These are phyloP conservation scores for Macrophomina phaseolina DNA, from an alignment of 2,329 filamentous ascomycete genomes.

Conservation along the genomic window DNA sequence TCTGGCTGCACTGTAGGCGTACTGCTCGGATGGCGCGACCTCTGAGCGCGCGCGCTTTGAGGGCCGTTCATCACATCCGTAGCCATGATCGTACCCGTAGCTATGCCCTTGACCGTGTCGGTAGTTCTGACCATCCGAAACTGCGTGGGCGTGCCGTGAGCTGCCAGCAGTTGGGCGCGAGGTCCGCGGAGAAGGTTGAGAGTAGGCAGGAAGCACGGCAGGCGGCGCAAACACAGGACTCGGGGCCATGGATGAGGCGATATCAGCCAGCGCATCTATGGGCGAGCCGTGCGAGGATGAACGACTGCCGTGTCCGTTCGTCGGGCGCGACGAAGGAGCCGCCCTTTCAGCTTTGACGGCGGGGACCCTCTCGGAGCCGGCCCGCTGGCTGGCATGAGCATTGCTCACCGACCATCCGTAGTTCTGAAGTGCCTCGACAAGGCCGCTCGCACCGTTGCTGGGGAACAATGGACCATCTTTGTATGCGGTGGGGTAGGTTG, in stretches of 20 bases:
- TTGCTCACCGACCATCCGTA: conserved; percentile 14
- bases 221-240: conserved; percentile 40
- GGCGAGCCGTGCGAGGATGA: conserved; percentile 39
- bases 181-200: conserved; percentile 16
- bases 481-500: conserved; percentile 30
- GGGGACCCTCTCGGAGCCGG: conserved; percentile 6
- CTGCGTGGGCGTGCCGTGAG: conserved; percentile 45
- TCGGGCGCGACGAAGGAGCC: conserved; percentile 13
- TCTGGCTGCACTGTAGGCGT: conserved; percentile 44
- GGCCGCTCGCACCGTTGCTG: conserved; percentile 1
- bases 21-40: conserved; percentile 53
- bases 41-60: conserved; percentile 67
- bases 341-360: conserved; percentile 22
- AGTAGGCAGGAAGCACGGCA: conserved; percentile 32
- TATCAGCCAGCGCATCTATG: conserved; percentile 53
- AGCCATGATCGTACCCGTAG: conserved; percentile 18
- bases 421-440: conserved; percentile 19
- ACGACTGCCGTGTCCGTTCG: conserved; percentile 29
- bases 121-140: conserved; percentile 26
- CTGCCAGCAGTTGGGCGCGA: conserved; percentile 19
- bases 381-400: conserved; percentile 4
- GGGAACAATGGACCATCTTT: conserved; percentile 28
- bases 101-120: conserved; percentile 13
- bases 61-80: conserved; percentile 54
- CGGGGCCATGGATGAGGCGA: conserved; percentile 46